phyloP scores from a whole-genome alignment of 768 basidiomycete genomes.

The Leccinum incarnatum region DNA sequence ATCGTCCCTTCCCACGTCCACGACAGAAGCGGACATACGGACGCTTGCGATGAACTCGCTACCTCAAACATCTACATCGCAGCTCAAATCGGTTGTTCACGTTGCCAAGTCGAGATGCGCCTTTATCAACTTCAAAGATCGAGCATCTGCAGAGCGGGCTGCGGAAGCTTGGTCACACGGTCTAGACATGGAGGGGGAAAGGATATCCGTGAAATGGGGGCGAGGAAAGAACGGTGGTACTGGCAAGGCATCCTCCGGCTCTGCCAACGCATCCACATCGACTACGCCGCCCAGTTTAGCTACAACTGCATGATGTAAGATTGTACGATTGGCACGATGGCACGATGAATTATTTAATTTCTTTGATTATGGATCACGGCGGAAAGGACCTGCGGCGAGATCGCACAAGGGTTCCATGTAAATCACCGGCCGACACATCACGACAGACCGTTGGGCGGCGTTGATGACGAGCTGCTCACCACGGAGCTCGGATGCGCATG shows the following conservation, averaged over 20 bases:
- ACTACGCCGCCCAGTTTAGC: conserved; percentile 5
- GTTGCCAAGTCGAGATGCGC: conserved; percentile 83
- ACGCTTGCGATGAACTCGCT: conserved; percentile 68
- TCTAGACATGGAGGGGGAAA: conserved; percentile 78
- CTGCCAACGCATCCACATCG: neutral
- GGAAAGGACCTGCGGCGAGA: neutral
- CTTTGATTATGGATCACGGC: neutral
- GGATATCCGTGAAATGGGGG: conserved; percentile 83
- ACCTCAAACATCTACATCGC: conserved; percentile 56
- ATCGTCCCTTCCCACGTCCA: conserved; percentile 64
- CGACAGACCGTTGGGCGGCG: neutral
- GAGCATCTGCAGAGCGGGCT: conserved; percentile 79
- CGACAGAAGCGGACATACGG: conserved; percentile 73
- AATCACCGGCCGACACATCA: neutral
- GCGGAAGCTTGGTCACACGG: conserved; percentile 91
- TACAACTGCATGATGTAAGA: conserved; percentile 14
- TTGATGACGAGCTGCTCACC: neutral
- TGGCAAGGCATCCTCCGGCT: conserved; percentile 32
- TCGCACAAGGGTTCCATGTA: neutral
- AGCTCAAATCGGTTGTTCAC: conserved; percentile 82
- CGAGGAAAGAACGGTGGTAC: conserved; percentile 53
- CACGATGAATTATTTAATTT: neutral
- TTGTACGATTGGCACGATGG: neutral
- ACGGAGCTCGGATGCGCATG: conserved; percentile 40
- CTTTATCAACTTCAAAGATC: conserved; percentile 89